These are phyloP conservation scores for Lipomyces chichibuensis DNA, from an alignment of 805 yeast genomes.

Conservation along the genomic window DNA sequence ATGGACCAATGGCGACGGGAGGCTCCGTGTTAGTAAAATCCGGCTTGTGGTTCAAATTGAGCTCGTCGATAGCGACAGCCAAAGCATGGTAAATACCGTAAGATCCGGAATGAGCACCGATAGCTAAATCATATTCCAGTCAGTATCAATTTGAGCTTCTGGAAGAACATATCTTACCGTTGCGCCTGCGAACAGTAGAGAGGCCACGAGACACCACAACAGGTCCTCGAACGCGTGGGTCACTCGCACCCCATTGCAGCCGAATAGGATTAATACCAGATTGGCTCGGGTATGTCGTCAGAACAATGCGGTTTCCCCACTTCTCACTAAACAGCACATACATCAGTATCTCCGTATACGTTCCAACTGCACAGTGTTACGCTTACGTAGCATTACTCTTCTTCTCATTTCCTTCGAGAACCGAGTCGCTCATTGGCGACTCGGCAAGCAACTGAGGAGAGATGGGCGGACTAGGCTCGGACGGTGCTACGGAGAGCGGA, in stretches of 20 bases:
- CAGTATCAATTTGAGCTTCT: background rate
- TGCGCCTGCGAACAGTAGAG: conserved; percentile 57
- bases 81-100: conserved; percentile 67
- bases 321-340: conserved; percentile 18
- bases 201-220: conserved; percentile 57
- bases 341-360: background rate
- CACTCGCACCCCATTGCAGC: conserved; percentile 57
- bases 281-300: conserved; percentile 61
- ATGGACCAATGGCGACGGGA: conserved; percentile 58
- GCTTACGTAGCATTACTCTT: conserved; percentile 4
- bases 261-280: conserved; percentile 54
- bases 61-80: conserved; percentile 63
- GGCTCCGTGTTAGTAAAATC: conserved; percentile 69
- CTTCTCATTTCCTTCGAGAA: conserved; percentile 3
- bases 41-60: conserved; percentile 56
- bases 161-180: conserved; percentile 44
- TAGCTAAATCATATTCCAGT: conserved; percentile 35
- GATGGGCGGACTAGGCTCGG: conserved; percentile 30
- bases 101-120: conserved; percentile 68
- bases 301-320: conserved; percentile 46
- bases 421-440: conserved; percentile 1
- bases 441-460: conserved; percentile 28
- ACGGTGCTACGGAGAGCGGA: conserved; percentile 10
- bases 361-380: background rate
- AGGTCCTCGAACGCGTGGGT: conserved; percentile 54